Conservation (phyloP, 192 early-diverging fungal genomes). For the Linderina pennispora region DNA sequence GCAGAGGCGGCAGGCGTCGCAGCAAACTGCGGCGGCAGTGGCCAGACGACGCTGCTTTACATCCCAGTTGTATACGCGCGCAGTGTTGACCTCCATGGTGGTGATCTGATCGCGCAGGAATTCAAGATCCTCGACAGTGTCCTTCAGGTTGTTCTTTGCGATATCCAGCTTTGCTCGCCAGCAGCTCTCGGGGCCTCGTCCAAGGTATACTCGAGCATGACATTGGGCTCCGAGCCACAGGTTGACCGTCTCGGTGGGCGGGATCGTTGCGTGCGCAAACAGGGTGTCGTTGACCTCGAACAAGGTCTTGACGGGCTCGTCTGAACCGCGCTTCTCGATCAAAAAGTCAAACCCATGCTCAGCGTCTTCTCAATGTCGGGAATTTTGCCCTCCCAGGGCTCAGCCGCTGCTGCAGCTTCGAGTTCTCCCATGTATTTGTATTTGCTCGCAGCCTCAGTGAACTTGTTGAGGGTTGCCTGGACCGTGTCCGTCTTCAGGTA, state of each 20-base stretch:
- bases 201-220: conserved; percentile 95
- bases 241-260: conserved; percentile 72
- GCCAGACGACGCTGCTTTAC: conserved; percentile 71
- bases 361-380: conserved; percentile 95
- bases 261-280: conserved; percentile 77
- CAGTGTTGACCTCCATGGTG: conserved; percentile 97
- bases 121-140: conserved; percentile 84
- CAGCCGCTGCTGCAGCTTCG: conserved; percentile 72
- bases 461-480: conserved; percentile 84
- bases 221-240: conserved; percentile 98
- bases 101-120: conserved; percentile 97
- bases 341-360: conserved; percentile 80
- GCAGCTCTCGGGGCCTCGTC: conserved; percentile 77
- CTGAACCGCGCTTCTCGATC: conserved; percentile 51
- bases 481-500: conserved; percentile 70
- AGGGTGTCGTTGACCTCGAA: conserved; percentile 96
- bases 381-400: conserved; percentile 82
- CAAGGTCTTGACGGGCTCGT: conserved; percentile 69
- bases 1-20: no score
- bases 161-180: conserved; percentile 68
- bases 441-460: conserved; percentile 90
- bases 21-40: conserved; percentile 7
- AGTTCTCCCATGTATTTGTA: conserved; percentile 95
- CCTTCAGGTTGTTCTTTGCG: conserved; percentile 64
- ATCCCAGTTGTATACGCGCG: conserved; percentile 97